phyloP scores from a whole-genome alignment of 1,139 yeast genomes.

The Diutina catenulata region DNA sequence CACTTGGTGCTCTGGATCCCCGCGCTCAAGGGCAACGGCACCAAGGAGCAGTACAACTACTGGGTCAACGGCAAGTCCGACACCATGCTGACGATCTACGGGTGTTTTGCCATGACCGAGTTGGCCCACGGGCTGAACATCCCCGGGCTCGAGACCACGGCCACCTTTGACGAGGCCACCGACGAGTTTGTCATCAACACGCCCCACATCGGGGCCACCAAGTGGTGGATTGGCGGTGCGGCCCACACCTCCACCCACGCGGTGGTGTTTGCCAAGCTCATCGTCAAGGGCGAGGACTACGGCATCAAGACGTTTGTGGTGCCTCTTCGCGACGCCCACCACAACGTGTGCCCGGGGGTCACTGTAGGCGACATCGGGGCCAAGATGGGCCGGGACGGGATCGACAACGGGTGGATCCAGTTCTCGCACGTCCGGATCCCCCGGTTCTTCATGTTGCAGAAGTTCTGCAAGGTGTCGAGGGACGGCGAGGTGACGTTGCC shows the following conservation, averaged over 20 bases:
- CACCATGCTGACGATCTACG: conserved; percentile 61
- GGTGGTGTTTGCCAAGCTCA: conserved; percentile 68
- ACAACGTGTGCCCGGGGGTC: conserved; percentile 66
- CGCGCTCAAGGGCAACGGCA: conserved; percentile 40
- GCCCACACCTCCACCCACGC: conserved; percentile 88
- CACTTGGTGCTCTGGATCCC: conserved; percentile 38
- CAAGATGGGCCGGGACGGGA: conserved; percentile 86
- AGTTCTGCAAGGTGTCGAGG: conserved; percentile 60
- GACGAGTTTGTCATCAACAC: conserved; percentile 72
- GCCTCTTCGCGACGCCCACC: conserved; percentile 68
- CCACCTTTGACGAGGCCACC: conserved; percentile 54
- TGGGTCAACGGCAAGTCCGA: conserved; percentile 62
- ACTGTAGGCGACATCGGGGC: conserved; percentile 86
- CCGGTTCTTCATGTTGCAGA: conserved; percentile 70
- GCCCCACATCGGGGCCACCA: conserved; percentile 84
- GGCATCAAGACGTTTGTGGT: conserved; percentile 89
- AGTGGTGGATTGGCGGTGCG: conserved; percentile 99
- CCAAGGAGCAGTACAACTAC: conserved; percentile 44
- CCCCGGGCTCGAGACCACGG: conserved; percentile 87
- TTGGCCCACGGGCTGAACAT: conserved; percentile 91
- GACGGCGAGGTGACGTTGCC: conserved; percentile 64
- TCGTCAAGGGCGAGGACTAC: conserved; percentile 72
- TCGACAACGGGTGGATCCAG: conserved; percentile 93
- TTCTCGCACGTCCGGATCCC: conserved; percentile 76
- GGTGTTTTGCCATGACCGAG: conserved; percentile 93